These are phyloP conservation scores for Ustilago tritici DNA, from an alignment of 1,284 basidiomycete genomes.

Conservation along the genomic window DNA sequence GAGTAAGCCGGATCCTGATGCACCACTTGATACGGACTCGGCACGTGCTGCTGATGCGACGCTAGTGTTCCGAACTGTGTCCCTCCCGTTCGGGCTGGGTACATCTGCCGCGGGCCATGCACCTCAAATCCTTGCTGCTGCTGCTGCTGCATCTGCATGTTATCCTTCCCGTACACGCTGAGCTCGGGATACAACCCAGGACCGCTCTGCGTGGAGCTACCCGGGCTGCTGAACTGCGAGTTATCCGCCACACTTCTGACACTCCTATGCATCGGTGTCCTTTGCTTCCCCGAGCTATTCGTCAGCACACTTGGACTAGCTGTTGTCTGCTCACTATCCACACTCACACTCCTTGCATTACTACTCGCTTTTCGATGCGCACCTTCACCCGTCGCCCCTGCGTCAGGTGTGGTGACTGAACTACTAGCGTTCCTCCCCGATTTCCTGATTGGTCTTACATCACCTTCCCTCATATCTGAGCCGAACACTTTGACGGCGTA, in stretches of 20 bases:
- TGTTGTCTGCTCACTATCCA: slow-evolving; percentile 12
- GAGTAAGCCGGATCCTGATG: slow-evolving; percentile 5
- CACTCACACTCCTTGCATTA: slow-evolving; percentile 8
- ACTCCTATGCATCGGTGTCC: slow-evolving; percentile 2
- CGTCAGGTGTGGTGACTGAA: slow-evolving; percentile 27
- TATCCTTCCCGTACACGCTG: background rate
- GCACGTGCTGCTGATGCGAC: slow-evolving; percentile 13
- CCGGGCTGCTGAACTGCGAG: slow-evolving; percentile 17
- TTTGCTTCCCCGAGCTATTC: slow-evolving; percentile 5
- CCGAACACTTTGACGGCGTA: slow-evolving; percentile 44
- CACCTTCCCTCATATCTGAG: slow-evolving; percentile 35
- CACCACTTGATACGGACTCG: background rate
- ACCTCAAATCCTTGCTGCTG: background rate
- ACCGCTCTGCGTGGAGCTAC: slow-evolving; percentile 15
- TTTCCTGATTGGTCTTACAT: slow-evolving; percentile 29
- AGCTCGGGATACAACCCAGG: slow-evolving; percentile 5
- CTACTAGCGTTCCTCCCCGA: slow-evolving; percentile 3
- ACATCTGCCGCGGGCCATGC: background rate
- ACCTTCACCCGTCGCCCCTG: background rate
- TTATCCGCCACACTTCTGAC: slow-evolving; percentile 2
- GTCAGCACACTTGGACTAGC: slow-evolving; percentile 1
- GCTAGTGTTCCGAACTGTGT: background rate
- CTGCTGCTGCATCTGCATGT: background rate
- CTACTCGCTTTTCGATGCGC: background rate
- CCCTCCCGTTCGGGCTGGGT: background rate